phyloP scores from a whole-genome alignment of 352 stramenopile species.

The Phytophthora brassicae region DNA sequence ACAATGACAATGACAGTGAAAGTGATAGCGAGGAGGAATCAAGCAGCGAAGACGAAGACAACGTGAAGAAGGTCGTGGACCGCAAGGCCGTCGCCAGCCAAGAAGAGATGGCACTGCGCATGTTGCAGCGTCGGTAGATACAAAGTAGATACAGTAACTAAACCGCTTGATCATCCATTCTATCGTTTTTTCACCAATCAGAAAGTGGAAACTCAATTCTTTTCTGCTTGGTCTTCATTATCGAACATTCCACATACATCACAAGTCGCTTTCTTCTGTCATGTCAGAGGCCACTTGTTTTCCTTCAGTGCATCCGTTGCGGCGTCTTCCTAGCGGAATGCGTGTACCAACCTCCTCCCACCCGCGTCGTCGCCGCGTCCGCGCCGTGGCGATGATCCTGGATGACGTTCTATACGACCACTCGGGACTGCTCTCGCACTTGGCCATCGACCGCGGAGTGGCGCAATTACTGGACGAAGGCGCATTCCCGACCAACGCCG shows the following conservation, averaged over 20 bases:
- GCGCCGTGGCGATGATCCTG: conserved; percentile 83
- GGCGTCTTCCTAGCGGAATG: conserved; percentile 27
- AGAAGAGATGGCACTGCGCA: conserved; percentile 76
- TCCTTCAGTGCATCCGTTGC: conserved; percentile 16
- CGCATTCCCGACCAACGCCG: conserved; percentile 66
- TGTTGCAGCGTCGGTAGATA: conserved; percentile 69
- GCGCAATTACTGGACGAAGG: conserved; percentile 69
- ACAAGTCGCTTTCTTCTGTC: not conserved
- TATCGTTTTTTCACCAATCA: too few species aligned
- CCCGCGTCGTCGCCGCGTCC: conserved; percentile 48
- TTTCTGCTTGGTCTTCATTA: conserved; percentile 15
- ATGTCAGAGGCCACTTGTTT: conserved; percentile 16
- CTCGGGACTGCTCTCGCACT: conserved; percentile 74
- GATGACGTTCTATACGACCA: conserved; percentile 89
- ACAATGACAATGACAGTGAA: conserved; percentile 32
- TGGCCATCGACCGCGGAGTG: conserved; percentile 77
- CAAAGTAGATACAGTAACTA: conserved; percentile 12
- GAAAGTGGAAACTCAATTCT: too few species aligned
- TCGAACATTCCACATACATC: not conserved
- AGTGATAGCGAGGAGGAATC: conserved; percentile 18
- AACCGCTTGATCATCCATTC: conserved; percentile 8
- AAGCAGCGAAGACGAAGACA: conserved; percentile 40
- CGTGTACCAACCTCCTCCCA: conserved; percentile 9
- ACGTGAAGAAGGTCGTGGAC: conserved; percentile 49
- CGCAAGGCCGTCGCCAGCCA: conserved; percentile 57